phyloP scores from a whole-genome alignment of 306 rosid species.

The Amphicarpaea edgeworthii region DNA sequence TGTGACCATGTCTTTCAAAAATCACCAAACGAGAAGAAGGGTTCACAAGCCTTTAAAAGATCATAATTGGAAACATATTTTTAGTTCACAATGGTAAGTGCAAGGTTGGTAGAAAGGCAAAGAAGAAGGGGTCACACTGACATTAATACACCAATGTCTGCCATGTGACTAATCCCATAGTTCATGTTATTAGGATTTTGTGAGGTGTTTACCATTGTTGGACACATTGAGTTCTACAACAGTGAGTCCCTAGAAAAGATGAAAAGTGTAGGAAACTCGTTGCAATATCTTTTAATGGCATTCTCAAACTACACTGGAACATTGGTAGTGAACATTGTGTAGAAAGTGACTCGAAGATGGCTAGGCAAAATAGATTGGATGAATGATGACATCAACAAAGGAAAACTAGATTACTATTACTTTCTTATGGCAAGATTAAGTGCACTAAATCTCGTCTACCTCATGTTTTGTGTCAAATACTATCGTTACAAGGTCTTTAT shows the following conservation, averaged over 20 bases:
- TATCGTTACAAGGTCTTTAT: slow-evolving; percentile 24
- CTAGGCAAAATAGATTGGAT: slow-evolving; percentile 43
- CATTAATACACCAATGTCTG: slow-evolving; percentile 45
- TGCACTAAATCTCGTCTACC: slow-evolving; percentile 5
- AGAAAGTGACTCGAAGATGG: slow-evolving; percentile 12
- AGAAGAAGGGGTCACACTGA: no score
- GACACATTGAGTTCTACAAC: slow-evolving; percentile 54
- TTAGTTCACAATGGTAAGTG: neutral
- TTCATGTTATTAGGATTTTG: no score
- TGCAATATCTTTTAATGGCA: neutral
- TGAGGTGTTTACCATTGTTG: slow-evolving; percentile 47
- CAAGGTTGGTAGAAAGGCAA: slow-evolving; percentile 10
- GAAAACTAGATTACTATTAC: slow-evolving; percentile 50
- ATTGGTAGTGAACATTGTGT: slow-evolving; percentile 19
- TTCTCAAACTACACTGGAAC: slow-evolving; percentile 22
- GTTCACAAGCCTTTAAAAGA: slow-evolving; percentile 3
- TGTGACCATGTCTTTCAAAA: slow-evolving; percentile 5
- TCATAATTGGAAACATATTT: slow-evolving; percentile 12
- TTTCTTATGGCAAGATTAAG: slow-evolving; percentile 38
- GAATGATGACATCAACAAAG: slow-evolving; percentile 43
- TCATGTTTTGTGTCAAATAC: neutral
- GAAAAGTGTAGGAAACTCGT: slow-evolving; percentile 54
- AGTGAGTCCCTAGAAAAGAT: slow-evolving; percentile 50
- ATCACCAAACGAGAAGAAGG: slow-evolving; percentile 20
- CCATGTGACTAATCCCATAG: slow-evolving; percentile 50